Conservation (phyloP, 2,329 filamentous ascomycete genomes). For the Harringtonia aguacate region DNA sequence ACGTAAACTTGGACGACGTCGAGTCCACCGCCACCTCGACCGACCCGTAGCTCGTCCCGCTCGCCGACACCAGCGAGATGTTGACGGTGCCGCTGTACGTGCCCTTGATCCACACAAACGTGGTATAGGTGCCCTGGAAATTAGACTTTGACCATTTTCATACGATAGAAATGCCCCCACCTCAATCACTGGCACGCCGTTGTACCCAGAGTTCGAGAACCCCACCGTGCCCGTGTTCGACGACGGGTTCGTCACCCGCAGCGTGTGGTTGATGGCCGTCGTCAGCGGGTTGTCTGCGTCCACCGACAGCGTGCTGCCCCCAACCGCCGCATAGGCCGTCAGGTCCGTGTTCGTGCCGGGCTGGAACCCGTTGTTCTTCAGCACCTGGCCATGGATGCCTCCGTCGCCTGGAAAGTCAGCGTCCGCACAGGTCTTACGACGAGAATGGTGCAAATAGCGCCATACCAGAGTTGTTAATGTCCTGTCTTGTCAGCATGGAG, state of each 20-base stretch:
- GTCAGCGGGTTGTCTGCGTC: neutral
- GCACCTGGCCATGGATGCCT: neutral
- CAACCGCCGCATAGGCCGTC: neutral
- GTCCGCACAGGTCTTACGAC: neutral
- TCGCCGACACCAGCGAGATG: neutral
- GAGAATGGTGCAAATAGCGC: neutral
- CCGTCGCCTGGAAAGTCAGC: neutral
- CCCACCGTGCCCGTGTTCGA: neutral
- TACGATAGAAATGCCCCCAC: too few relatives aligned
- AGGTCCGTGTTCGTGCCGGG: neutral
- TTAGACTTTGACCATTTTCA: too few relatives aligned
- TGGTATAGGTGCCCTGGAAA: neutral
- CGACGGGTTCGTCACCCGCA: neutral
- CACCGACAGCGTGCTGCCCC: neutral
- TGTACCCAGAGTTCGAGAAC: neutral
- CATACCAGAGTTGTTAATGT: neutral
- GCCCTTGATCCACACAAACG: neutral
- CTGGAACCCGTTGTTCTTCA: neutral
- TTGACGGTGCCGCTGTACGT: neutral
- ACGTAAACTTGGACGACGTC: neutral
- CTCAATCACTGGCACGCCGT: neutral
- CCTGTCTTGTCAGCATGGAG: neutral
- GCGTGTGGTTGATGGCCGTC: neutral
- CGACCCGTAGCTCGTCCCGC: neutral
- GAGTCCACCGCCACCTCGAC: neutral